Percentiles rank a stretch among this genome's conserved stretches.
These are phyloP conservation scores for Aureobasidium sp. DNA, from an alignment of 2,329 filamentous ascomycete genomes.

Conservation along the genomic window DNA sequence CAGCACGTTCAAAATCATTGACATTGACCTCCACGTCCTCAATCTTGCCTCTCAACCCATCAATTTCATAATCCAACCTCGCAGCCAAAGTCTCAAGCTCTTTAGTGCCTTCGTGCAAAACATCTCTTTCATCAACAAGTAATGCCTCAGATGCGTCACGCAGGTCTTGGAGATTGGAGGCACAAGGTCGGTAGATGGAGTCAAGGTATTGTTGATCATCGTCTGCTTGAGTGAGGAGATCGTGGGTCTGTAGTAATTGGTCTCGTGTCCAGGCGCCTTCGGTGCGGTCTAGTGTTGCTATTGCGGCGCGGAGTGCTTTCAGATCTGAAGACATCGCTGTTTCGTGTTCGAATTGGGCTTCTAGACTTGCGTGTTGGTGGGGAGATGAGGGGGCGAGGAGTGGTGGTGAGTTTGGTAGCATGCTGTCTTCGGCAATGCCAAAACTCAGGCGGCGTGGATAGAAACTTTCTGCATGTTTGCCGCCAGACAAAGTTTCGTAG, in stretches of 20 bases:
- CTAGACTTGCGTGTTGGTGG: neutral
- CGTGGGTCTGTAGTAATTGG: constrained; percentile 51
- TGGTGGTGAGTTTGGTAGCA: constrained; percentile 40
- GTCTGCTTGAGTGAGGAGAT: constrained; percentile 56
- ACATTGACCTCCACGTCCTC: constrained; percentile 82
- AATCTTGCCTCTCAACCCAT: constrained; percentile 69
- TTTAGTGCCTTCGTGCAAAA: constrained; percentile 63
- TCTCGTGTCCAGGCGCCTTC: constrained; percentile 56
- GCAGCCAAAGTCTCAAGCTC: constrained; percentile 75
- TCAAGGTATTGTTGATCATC: constrained; percentile 60
- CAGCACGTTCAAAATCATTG: constrained; percentile 69
- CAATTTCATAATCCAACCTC: constrained; percentile 87
- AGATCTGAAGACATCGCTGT: constrained; percentile 7
- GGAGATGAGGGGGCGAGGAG: neutral
- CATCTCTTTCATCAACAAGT: constrained; percentile 60
- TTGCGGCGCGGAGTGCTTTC: constrained; percentile 42
- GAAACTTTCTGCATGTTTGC: constrained; percentile 42
- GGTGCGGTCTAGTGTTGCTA: constrained; percentile 46
- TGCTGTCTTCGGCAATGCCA: constrained; percentile 65
- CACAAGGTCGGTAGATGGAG: constrained; percentile 59
- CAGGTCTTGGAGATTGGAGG: constrained; percentile 63
- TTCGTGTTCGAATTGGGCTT: constrained; percentile 11
- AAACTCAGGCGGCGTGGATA: constrained; percentile 71
- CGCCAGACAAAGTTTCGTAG: constrained; percentile 19
- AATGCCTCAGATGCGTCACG: constrained; percentile 62